Base-by-base conservation (phyloP, 2,329 filamentous ascomycete species). In the Corinectria fuckeliana region DNA sequence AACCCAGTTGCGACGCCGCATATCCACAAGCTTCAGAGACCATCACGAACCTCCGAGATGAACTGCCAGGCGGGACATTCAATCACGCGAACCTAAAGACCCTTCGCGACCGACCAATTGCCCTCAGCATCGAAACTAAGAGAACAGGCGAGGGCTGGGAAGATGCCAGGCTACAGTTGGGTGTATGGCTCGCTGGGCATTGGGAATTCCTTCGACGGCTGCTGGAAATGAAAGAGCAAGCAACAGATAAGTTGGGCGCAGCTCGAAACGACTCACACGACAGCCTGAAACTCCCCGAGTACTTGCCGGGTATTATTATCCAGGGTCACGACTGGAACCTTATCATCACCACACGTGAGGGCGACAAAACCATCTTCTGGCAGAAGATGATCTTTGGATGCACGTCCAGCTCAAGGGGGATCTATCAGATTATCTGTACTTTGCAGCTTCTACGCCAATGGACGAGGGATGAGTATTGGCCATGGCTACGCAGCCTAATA, bases 351-450 rank as follows among this genome's bases (percentile, higher is more conserved):
- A 57, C 60, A 7, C 23, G 14, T 2, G 51, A 63, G 23, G 57
- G 51, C 18, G 10, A 60, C 8, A 39, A 56, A 38, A 60, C 56
- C 2, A 16, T 50, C 6, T 36, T 63, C 21, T 63, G 60, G 60
- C 56, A 60, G 23, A 63, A 57, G 30, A 21, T 47, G 16, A 42
- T 21, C 0, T 32, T 63, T 30, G 60, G 51, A 16, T 49, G 26
- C 13, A 66, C 63, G 3, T 50, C 52, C 5, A 62, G 54, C 38
- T 42, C 56, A 44, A 56, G 32, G 39, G 61, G 63, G 1, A 58
- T 66, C 18, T 66, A 66, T 23, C 52, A 64, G 39, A 64, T 66
- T 11, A 50, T 64, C 2, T 54, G 30, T 11, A 56, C 42, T 21
- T 25, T 66, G 16, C 63, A 64, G 16, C 28, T 59, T 20, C 25